Evolutionary conservation across 2,329 filamentous ascomycete species (phyloP).

Genomic region (Diplodia seriata): DNA sequence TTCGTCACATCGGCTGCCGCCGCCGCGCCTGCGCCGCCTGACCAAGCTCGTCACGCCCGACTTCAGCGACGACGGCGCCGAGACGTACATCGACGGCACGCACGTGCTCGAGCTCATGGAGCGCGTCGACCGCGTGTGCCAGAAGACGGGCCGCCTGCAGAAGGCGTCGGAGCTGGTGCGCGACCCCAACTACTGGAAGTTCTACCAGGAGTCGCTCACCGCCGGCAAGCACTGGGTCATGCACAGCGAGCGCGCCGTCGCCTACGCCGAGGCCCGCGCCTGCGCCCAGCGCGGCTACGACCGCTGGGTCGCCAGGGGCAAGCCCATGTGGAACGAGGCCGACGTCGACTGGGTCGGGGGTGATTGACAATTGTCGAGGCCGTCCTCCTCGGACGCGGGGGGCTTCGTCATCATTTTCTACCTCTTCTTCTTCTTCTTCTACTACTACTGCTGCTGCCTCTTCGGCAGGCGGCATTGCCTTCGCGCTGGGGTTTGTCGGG

Average conservation of each 20-base stretch:
- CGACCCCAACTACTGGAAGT: conserved; percentile 26
- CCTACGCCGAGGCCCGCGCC: conserved; percentile 17
- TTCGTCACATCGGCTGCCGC: neutral
- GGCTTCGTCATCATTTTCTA: neutral
- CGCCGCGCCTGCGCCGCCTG: conserved; percentile 4
- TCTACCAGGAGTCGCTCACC: conserved; percentile 24
- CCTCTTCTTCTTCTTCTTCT: neutral
- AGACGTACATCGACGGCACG: conserved; percentile 24
- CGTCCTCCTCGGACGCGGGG: neutral
- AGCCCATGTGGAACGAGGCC: conserved; percentile 15
- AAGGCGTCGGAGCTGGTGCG: conserved; percentile 6
- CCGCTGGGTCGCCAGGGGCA: conserved; percentile 13
- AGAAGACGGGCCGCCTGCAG: conserved; percentile 22
- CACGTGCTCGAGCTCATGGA: conserved; percentile 30
- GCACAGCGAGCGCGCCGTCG: conserved; percentile 18
- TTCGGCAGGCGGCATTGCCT: neutral
- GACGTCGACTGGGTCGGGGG: conserved; percentile 9
- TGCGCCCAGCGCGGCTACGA: conserved; percentile 10
- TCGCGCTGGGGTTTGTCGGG: neutral
- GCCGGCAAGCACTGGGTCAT: conserved; percentile 26
- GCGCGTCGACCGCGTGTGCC: conserved; percentile 26
- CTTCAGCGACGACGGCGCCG: conserved; percentile 26
- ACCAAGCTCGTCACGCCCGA: conserved; percentile 26
- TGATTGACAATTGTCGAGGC: neutral
- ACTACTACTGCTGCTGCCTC: neutral